These are phyloP conservation scores for Capronia americana DNA, from an alignment of 2,329 filamentous ascomycete species.

Conservation along the genomic window DNA sequence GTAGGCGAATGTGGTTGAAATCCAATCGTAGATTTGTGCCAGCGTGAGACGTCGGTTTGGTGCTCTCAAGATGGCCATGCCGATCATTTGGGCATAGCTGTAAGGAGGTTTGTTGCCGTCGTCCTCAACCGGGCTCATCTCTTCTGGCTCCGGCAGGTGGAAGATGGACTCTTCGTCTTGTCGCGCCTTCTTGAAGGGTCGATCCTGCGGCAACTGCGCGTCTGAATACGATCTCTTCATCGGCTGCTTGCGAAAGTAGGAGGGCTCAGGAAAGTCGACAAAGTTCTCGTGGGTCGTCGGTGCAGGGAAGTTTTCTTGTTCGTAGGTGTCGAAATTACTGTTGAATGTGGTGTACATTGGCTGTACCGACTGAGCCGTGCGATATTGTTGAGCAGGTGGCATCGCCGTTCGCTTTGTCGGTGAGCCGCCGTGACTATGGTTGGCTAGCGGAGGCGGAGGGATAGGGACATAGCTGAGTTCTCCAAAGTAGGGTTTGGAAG, in stretches of 20 bases:
- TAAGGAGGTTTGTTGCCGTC: constrained; percentile 88
- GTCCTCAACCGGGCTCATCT: constrained; percentile 82
- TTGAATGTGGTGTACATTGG: constrained; percentile 59
- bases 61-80: constrained; percentile 92
- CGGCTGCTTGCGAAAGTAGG: constrained; percentile 52
- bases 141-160: constrained; percentile 71
- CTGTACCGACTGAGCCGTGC: constrained; percentile 49
- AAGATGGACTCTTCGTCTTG: constrained; percentile 57
- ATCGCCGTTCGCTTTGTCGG: constrained; percentile 52
- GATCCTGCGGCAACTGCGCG: constrained; percentile 73
- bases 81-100: constrained; percentile 94
- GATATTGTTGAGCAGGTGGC: constrained; percentile 44
- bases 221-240: constrained; percentile 72
- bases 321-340: constrained; percentile 47
- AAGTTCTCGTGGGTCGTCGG: constrained; percentile 52
- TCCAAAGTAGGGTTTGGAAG: constrained; percentile 63
- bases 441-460: constrained; percentile 49
- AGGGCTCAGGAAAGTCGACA: constrained; percentile 55
- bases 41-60: constrained; percentile 83
- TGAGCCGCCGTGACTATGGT: constrained; percentile 56
- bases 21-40: constrained; percentile 98
- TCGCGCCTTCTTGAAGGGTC: constrained; percentile 72
- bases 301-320: constrained; percentile 58
- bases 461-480: constrained; percentile 69
- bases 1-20: constrained; percentile 90